Percentiles rank a stretch among this genome's conserved stretches.
Evolutionary conservation across 192 early-diverging fungal genomes (phyloP).

Genomic region (Coemansia sp.): DNA sequence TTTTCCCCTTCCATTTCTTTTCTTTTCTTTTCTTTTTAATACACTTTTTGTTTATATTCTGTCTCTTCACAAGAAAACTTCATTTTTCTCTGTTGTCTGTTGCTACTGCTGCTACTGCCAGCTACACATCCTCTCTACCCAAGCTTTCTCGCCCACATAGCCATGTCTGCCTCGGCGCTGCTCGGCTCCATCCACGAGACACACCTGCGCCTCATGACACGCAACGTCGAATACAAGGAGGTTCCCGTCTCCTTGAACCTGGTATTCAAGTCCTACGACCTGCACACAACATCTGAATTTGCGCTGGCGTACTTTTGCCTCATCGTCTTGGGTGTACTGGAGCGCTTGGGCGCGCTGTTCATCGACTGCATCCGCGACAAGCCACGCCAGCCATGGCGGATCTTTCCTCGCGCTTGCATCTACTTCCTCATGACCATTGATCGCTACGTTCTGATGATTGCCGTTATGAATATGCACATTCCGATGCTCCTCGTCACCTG

Average conservation of each 20-base stretch:
- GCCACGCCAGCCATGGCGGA: conserved; percentile 56
- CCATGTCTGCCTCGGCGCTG: conserved; percentile 19
- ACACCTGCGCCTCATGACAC: conserved; percentile 25
- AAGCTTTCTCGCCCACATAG: not conserved
- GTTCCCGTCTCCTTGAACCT: conserved; percentile 34
- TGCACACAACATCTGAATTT: conserved; percentile 31
- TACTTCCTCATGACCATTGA: conserved; percentile 51
- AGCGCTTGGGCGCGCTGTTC: conserved; percentile 39
- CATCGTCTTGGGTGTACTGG: conserved; percentile 47
- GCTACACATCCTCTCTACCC: not conserved
- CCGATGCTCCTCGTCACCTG: conserved; percentile 41
- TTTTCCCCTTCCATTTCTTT: conserved; percentile 19
- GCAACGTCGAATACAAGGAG: not conserved
- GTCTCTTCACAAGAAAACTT: not conserved
- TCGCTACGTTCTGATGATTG: conserved; percentile 55
- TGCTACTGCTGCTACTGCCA: not conserved
- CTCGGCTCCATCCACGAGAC: conserved; percentile 30
- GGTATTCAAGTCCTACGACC: conserved; percentile 46
- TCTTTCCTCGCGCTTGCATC: conserved; percentile 51
- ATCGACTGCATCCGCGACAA: conserved; percentile 51
- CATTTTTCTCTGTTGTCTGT: not conserved
- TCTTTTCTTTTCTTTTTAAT: conserved; percentile 16
- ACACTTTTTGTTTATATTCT: not conserved
- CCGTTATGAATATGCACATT: conserved; percentile 40
- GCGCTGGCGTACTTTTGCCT: conserved; percentile 50